Evolutionary conservation across 805 yeast species (phyloP).

Genomic region (Candida andamanensis): DNA sequence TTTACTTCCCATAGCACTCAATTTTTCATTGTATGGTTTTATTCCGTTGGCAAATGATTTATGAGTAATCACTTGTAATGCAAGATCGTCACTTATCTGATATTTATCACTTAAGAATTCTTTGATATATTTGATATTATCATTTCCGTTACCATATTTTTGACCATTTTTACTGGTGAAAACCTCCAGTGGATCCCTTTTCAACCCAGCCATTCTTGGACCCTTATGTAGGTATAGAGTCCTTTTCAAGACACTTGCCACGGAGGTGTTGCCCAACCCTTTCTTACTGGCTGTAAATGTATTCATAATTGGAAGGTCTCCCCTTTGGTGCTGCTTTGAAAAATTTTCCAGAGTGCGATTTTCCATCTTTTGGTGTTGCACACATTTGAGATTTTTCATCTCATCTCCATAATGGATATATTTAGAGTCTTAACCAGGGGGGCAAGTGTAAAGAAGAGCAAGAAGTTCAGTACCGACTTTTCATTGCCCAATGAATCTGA

Average conservation of each 20-base stretch:
- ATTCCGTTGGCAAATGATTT: slow-evolving; percentile 91
- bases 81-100: slow-evolving; percentile 52
- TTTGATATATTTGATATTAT: slow-evolving; percentile 47
- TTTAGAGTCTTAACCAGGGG: slow-evolving; percentile 84
- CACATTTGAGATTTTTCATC: too few relatives aligned
- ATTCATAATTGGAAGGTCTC: too few relatives aligned
- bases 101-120: slow-evolving; percentile 44
- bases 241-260: slow-evolving; percentile 10
- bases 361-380: too few relatives aligned
- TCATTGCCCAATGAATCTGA: slow-evolving; percentile 23
- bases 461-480: slow-evolving; percentile 39
- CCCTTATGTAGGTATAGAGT: slow-evolving; percentile 42
- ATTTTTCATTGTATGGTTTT: slow-evolving; percentile 84
- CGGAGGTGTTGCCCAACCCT: too few relatives aligned
- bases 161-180: slow-evolving; percentile 28
- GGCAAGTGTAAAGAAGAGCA: slow-evolving; percentile 65
- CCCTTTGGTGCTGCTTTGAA: too few relatives aligned
- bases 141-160: slow-evolving; percentile 47
- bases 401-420: slow-evolving; percentile 62
- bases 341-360: background rate
- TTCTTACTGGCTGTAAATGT: too few relatives aligned
- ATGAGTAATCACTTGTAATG: slow-evolving; percentile 83
- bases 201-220: slow-evolving; percentile 63
- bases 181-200: slow-evolving; percentile 61
- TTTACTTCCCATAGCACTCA: slow-evolving; percentile 67